These are phyloP conservation scores for Postia placenta DNA, from an alignment of 768 basidiomycete genomes.

Conservation along the genomic window DNA sequence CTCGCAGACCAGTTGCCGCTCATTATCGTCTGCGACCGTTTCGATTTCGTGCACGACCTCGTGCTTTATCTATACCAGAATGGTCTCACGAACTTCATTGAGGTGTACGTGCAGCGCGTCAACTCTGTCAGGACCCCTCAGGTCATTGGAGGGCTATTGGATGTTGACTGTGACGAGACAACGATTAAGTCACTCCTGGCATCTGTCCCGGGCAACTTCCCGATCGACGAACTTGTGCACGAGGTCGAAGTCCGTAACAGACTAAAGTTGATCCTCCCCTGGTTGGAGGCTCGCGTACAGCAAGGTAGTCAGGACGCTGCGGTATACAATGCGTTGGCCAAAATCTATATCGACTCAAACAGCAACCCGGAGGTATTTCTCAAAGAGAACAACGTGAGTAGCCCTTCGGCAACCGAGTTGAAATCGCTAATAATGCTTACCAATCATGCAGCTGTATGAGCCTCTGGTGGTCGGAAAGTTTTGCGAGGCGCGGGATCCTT, in stretches of 20 bases:
- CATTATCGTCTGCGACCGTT: constrained; percentile 99
- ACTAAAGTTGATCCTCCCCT: constrained; percentile 93
- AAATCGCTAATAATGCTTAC: constrained; percentile 9
- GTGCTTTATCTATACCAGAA: constrained; percentile 99
- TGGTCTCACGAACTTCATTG: constrained; percentile 93
- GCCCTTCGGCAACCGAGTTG: neutral
- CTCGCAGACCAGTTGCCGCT: constrained; percentile 94
- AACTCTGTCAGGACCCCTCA: constrained; percentile 97
- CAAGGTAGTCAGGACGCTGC: constrained; percentile 92
- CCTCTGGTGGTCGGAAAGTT: constrained; percentile 97
- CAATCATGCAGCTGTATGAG: constrained; percentile 73
- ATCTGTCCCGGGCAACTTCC: constrained; percentile 95
- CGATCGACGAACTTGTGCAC: constrained; percentile 94
- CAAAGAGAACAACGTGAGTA: constrained; percentile 93
- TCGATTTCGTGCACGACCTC: constrained; percentile 98
- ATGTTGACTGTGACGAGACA: constrained; percentile 95
- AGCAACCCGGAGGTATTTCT: constrained; percentile 97
- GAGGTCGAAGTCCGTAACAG: constrained; percentile 97
- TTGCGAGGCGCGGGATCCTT: constrained; percentile 97
- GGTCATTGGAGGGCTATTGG: constrained; percentile 92
- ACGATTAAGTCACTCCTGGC: constrained; percentile 93
- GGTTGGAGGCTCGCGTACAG: constrained; percentile 91
- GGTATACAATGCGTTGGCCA: constrained; percentile 95
- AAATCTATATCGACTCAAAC: constrained; percentile 98
- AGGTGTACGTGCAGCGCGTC: constrained; percentile 99